These are phyloP conservation scores for Leucocoprinus birnbaumii DNA, from an alignment of 768 basidiomycete genomes.

Conservation along the genomic window DNA sequence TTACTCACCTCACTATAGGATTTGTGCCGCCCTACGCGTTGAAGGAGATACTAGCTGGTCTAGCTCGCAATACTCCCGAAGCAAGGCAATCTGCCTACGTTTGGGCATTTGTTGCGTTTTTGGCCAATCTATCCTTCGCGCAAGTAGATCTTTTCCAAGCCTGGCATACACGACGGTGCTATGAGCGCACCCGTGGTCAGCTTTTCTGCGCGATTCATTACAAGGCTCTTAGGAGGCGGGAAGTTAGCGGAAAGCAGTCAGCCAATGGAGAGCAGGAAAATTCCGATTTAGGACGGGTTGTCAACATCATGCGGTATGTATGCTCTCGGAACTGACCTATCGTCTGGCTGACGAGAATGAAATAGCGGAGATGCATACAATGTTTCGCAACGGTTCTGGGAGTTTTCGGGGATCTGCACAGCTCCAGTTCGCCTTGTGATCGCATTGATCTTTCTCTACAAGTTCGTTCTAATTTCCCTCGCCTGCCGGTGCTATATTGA, in stretches of 20 bases:
- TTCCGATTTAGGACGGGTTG: conserved; percentile 68
- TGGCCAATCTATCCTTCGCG: conserved; percentile 65
- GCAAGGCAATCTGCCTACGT: conserved; percentile 46
- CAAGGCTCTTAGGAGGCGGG: conserved; percentile 60
- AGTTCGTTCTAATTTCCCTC: conserved; percentile 36
- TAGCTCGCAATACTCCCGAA: conserved; percentile 40
- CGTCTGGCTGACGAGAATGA: no score
- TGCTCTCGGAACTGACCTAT: conserved; percentile 4
- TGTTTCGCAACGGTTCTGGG: conserved; percentile 72
- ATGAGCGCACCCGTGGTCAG: conserved; percentile 70
- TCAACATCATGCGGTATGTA: conserved; percentile 69
- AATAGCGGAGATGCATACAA: conserved; percentile 68
- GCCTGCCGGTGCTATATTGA: not conserved
- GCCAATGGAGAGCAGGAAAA: conserved; percentile 33
- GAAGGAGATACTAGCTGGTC: conserved; percentile 52
- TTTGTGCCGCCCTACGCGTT: conserved; percentile 68
- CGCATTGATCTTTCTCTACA: conserved; percentile 68
- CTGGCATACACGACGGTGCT: conserved; percentile 70
- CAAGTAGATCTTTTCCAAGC: conserved; percentile 59
- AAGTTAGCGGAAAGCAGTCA: conserved; percentile 47
- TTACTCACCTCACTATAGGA: conserved; percentile 31
- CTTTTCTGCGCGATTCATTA: conserved; percentile 69
- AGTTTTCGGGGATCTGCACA: conserved; percentile 60
- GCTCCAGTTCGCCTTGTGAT: conserved; percentile 65
- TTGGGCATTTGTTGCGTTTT: conserved; percentile 58